Conservation (phyloP, 495 filamentous ascomycete genomes). For the Penicillium nucicola region DNA sequence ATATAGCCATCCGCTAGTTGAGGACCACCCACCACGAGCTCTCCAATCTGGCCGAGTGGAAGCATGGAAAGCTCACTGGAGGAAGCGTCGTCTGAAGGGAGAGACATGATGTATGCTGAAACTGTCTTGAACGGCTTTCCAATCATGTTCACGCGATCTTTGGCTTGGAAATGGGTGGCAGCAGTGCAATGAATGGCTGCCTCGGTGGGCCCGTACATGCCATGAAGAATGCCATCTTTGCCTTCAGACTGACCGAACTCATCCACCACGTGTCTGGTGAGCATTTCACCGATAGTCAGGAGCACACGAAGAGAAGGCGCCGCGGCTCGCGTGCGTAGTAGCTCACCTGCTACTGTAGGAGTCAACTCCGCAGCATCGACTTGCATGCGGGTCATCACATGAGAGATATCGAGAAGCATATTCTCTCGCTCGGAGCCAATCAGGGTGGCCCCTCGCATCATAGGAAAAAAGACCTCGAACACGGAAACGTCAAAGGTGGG, state of each 20-base stretch:
- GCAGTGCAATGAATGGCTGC: slow-evolving; percentile 75
- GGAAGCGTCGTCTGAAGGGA: slow-evolving; percentile 26
- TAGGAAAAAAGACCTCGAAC: slow-evolving; percentile 84
- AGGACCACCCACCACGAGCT: slow-evolving; percentile 73
- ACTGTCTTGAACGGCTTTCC: slow-evolving; percentile 73
- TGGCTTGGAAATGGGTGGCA: slow-evolving; percentile 40
- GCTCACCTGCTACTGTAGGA: slow-evolving; percentile 70
- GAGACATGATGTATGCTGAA: slow-evolving; percentile 63
- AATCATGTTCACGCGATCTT: slow-evolving; percentile 61
- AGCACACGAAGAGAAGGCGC: slow-evolving; percentile 63
- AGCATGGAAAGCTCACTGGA: slow-evolving; percentile 46
- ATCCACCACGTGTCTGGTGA: slow-evolving; percentile 65
- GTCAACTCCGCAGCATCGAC: slow-evolving; percentile 81
- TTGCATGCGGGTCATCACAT: slow-evolving; percentile 56
- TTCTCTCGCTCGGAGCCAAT: slow-evolving; percentile 60
- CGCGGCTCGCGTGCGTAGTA: slow-evolving; percentile 57
- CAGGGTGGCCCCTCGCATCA: slow-evolving; percentile 66
- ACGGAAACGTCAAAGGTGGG: slow-evolving; percentile 87
- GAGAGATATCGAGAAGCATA: slow-evolving; percentile 68
- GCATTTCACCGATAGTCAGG: slow-evolving; percentile 85
- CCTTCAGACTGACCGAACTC: slow-evolving; percentile 59
- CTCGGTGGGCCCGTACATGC: slow-evolving; percentile 88
- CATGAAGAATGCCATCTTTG: slow-evolving; percentile 58
- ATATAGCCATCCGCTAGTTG: slow-evolving; percentile 80
- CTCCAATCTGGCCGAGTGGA: slow-evolving; percentile 70